Evolutionary conservation across 306 rosid genomes (phyloP).

Genomic region (Calophaca sinica): DNA sequence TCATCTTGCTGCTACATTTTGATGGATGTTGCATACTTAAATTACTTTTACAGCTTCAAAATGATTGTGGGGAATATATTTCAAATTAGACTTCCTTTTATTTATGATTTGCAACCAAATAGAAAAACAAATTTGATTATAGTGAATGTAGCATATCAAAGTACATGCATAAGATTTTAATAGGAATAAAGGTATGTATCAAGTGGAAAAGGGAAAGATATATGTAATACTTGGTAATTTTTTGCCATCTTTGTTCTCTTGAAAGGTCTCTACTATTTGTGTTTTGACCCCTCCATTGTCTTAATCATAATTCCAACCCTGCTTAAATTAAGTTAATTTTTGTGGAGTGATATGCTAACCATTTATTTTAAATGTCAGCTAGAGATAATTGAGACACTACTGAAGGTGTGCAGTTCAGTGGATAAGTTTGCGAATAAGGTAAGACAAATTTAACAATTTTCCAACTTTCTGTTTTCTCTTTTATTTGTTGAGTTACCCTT

Average conservation of each 20-base stretch:
- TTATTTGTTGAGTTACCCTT: neutral
- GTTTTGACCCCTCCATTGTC: neutral
- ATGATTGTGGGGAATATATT: neutral
- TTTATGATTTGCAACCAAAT: conserved; percentile 7
- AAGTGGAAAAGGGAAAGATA: conserved; percentile 21
- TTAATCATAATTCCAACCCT: conserved; percentile 7
- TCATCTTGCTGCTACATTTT: conserved; percentile 2
- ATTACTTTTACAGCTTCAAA: conserved; percentile 14
- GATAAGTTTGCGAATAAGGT: conserved; percentile 71
- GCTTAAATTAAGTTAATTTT: conserved; percentile 10
- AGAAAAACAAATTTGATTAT: neutral
- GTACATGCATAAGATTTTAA: conserved; percentile 1
- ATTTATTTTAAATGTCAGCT: conserved; percentile 55
- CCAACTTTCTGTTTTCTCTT: neutral
- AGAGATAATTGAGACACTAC: conserved; percentile 72
- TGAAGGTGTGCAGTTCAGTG: conserved; percentile 75
- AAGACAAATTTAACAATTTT: conserved; percentile 26
- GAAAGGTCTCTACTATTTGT: neutral
- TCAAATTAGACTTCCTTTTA: conserved; percentile 23
- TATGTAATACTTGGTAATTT: conserved; percentile 1
- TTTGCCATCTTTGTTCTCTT: neutral
- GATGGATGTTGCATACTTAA: neutral
- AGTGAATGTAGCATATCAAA: conserved; percentile 1
- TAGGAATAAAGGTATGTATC: neutral
- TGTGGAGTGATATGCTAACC: conserved; percentile 41